Base-by-base conservation (phyloP, 1,284 basidiomycete species). In the Kwoniella shivajii region DNA sequence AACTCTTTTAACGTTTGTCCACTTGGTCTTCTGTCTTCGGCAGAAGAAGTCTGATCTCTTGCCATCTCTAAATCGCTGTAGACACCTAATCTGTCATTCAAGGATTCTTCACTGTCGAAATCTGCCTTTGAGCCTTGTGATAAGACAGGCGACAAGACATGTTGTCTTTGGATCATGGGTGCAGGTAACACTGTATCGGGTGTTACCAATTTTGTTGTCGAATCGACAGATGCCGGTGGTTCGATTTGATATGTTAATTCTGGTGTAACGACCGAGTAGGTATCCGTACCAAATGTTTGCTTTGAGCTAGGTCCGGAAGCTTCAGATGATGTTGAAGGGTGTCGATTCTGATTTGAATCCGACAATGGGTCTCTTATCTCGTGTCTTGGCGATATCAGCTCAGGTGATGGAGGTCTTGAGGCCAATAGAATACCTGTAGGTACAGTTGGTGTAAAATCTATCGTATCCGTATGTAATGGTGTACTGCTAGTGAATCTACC, bases 1-100 rank as follows among this genome's bases (percentile, higher is more conserved):
- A 73, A 73, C 53, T 74, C 66, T 36, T 59, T 59, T 49, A 74
- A 36, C 5, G 65, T 67, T 39, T 71, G 62, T 10, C 53, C 59
- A 4, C 49, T 42, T 11, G 51, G 44, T 42, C 62, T 42, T 30
- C 53, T 48, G 13, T 36, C 42, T 24, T 33, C 30, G 24, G n/a
- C 43, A 3, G n/a, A n/a, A n/a, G n/a, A n/a, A n/a, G n/a, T n/a
- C n/a, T n/a, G n/a, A n/a, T n/a, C n/a, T n/a, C n/a, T 20, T 18
- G 29, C 24, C 50, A 33, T 36, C 46, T 11, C 43, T 18, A 22
- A 26, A 31, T 26, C 41, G 11, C 59, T 56, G n/a, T 50, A 50
- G 11, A 53, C 39, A 3, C 49, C 51, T 20, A 47, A 24, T 44
- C 39, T 22, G 18, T 34, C 26, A n/a, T 37, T 18, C n/a, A 38